Percentiles rank a stretch among this genome's conserved stretches.
Evolutionary conservation across 164 flowering plant genomes (phyloP).

Genomic region (Magnolia officinalis): DNA sequence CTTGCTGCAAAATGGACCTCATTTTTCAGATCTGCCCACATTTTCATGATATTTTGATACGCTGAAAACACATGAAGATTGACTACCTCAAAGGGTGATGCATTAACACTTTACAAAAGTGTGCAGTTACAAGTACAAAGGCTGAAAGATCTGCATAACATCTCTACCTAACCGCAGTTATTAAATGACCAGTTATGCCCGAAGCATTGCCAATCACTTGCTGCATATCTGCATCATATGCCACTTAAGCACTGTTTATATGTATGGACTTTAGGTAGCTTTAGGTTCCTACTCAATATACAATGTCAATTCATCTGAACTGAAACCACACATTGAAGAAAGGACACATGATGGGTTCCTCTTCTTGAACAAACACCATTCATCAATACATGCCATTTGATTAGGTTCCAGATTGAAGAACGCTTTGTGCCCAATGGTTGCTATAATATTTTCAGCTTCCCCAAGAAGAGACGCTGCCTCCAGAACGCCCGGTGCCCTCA

Average conservation of each 20-base stretch:
- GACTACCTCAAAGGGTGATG: neutral
- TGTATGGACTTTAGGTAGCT: neutral
- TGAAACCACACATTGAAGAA: neutral
- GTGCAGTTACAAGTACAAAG: neutral
- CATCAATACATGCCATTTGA: slow-evolving; percentile 33
- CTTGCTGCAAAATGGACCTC: too few relatives aligned
- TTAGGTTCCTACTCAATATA: neutral
- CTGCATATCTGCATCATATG: too few relatives aligned
- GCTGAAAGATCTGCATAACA: neutral
- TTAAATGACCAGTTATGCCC: neutral
- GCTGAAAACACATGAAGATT: neutral
- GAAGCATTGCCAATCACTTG: too few relatives aligned
- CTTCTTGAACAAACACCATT: slow-evolving; percentile 27
- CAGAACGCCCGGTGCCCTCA: slow-evolving; percentile 25
- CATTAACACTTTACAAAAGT: neutral
- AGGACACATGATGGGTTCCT: neutral
- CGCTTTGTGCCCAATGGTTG: slow-evolving; percentile 21
- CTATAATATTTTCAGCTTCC: slow-evolving; percentile 35
- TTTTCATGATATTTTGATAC: neutral
- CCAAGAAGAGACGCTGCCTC: slow-evolving; percentile 41
- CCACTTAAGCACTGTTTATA: too few relatives aligned
- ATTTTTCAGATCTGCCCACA: neutral
- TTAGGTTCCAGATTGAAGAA: slow-evolving; percentile 16
- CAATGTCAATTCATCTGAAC: neutral
- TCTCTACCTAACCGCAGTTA: neutral